Evolutionary conservation across 192 early-diverging fungal genomes (phyloP).

Genomic region (Fimicolochytrium jonesii): DNA sequence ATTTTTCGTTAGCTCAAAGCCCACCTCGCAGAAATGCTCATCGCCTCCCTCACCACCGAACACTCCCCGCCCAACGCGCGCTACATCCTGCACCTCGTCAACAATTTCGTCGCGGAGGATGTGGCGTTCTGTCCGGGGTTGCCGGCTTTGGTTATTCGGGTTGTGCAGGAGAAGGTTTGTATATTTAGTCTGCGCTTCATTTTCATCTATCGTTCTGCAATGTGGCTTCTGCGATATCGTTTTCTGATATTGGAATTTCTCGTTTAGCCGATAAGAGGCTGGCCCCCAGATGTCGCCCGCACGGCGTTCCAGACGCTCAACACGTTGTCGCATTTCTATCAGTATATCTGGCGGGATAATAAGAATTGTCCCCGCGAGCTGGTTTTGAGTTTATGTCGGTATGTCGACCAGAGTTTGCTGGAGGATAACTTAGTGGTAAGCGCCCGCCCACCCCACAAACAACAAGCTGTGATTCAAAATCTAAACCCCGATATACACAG

Average conservation of each 20-base stretch:
- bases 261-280: constrained; percentile 1
- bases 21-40: constrained; percentile 62
- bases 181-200: too few relatives aligned
- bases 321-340: constrained; percentile 36
- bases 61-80: constrained; percentile 58
- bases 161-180: constrained; percentile 78
- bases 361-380: constrained; percentile 66
- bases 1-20: constrained; percentile 53
- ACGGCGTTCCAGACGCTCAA: constrained; percentile 34
- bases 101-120: constrained; percentile 72
- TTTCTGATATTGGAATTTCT: background rate
- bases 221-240: too few relatives aligned
- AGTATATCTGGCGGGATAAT: constrained; percentile 63
- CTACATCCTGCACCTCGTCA: constrained; percentile 62
- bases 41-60: constrained; percentile 63
- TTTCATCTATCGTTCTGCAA: too few relatives aligned
- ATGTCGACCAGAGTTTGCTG: constrained; percentile 60
- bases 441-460: too few relatives aligned
- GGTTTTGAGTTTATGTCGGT: constrained; percentile 65
- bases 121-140: constrained; percentile 69
- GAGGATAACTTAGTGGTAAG: constrained; percentile 56
- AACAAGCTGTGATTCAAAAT: too few relatives aligned
- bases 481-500: constrained; percentile 14
- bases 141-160: constrained; percentile 60
- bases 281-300: constrained; percentile 30